Conservation (phyloP, 768 basidiomycete genomes). For the Suillus brevipes region DNA sequence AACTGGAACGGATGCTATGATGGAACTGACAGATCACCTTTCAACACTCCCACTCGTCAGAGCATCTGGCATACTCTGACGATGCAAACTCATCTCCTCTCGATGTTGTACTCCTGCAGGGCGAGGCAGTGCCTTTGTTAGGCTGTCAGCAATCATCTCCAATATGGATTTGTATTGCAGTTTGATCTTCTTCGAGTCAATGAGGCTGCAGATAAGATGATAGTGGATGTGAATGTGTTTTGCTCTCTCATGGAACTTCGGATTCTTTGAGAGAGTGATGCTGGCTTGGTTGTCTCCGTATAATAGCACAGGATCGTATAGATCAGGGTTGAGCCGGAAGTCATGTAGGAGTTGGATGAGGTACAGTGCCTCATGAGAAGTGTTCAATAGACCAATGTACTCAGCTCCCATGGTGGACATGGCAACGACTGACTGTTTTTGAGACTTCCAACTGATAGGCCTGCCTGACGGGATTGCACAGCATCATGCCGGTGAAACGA, state of each 20-base stretch:
- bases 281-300: slow-evolving; percentile 34
- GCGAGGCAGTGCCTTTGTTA: background rate
- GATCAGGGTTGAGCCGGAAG: slow-evolving; percentile 10
- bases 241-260: slow-evolving; percentile 29
- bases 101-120: background rate
- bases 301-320: slow-evolving; percentile 13
- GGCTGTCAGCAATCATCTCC: background rate
- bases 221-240: slow-evolving; percentile 38
- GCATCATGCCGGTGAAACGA: too few species aligned
- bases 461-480: slow-evolving; percentile 12
- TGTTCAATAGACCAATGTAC: background rate
- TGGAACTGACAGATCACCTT: too few species aligned
- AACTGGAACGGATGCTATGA: too few species aligned
- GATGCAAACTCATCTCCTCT: background rate
- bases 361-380: background rate
- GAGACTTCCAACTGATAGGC: background rate
- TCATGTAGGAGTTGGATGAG: slow-evolving; percentile 13
- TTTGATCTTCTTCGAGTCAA: background rate
- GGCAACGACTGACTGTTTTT: background rate
- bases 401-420: background rate
- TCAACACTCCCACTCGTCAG: background rate
- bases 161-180: background rate
- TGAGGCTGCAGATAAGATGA: slow-evolving; percentile 25
- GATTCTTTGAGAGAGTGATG: slow-evolving; percentile 24
- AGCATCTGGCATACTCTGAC: background rate